phyloP scores from a whole-genome alignment of 2,329 filamentous ascomycete genomes.

The Alternaria brassicae region DNA sequence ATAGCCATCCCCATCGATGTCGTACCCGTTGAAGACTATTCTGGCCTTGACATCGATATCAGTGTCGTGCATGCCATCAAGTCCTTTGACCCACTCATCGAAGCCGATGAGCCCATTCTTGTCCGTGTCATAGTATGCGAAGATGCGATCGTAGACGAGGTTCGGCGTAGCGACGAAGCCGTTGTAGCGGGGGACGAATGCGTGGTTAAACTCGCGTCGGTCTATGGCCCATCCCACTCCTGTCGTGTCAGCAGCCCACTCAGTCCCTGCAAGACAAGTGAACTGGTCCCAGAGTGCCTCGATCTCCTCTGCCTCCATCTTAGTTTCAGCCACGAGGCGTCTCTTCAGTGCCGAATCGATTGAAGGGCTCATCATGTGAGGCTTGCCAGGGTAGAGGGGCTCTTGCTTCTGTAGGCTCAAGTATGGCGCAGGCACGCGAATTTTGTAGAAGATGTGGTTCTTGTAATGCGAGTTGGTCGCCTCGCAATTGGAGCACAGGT shows the following conservation, averaged over 20 bases:
- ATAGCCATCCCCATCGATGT: slow-evolving; percentile 86
- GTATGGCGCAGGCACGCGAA: slow-evolving; percentile 85
- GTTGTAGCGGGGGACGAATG: slow-evolving; percentile 85
- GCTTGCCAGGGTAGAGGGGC: slow-evolving; percentile 63
- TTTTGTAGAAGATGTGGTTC: slow-evolving; percentile 96
- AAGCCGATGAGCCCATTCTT: slow-evolving; percentile 89
- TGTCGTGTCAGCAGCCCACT: slow-evolving; percentile 82
- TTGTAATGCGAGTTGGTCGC: slow-evolving; percentile 77
- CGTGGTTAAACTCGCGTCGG: slow-evolving; percentile 88
- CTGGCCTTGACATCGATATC: slow-evolving; percentile 57
- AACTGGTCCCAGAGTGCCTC: slow-evolving; percentile 98
- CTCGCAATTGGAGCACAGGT: slow-evolving; percentile 94
- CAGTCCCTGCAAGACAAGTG: slow-evolving; percentile 87
- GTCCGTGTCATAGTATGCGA: slow-evolving; percentile 94
- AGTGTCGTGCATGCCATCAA: slow-evolving; percentile 66
- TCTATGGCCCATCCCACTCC: slow-evolving; percentile 84
- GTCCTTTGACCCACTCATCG: slow-evolving; percentile 84
- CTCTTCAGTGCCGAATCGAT: slow-evolving; percentile 73
- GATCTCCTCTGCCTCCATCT: slow-evolving; percentile 80
- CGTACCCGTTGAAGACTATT: slow-evolving; percentile 85
- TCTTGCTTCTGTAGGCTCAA: slow-evolving; percentile 75
- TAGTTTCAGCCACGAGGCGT: slow-evolving; percentile 58
- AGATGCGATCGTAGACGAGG: slow-evolving; percentile 94
- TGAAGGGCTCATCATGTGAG: slow-evolving; percentile 70
- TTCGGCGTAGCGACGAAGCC: slow-evolving; percentile 80